Evolutionary conservation across 805 yeast species (phyloP).

Genomic region (Torulaspora maleeae): DNA sequence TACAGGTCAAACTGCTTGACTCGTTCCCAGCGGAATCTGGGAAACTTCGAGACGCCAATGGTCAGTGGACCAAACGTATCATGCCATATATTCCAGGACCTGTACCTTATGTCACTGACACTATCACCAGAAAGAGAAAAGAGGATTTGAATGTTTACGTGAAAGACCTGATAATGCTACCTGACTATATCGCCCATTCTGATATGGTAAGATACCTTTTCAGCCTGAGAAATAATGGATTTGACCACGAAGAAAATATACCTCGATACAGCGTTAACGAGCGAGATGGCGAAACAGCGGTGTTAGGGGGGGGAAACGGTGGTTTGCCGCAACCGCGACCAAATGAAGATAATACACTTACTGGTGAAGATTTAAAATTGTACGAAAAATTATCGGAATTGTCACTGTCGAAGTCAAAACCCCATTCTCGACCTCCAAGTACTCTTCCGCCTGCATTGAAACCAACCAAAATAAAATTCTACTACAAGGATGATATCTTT

Average conservation of each 20-base stretch:
- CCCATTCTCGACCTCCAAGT: slow-evolving; percentile 33
- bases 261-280: slow-evolving; percentile 5
- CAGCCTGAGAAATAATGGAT: slow-evolving; percentile 42
- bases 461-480: slow-evolving; percentile 60
- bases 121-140: slow-evolving; percentile 51
- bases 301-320: slow-evolving; percentile 6
- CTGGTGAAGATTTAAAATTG: slow-evolving; percentile 32
- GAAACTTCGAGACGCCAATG: slow-evolving; percentile 42
- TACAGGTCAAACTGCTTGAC: slow-evolving; percentile 78
- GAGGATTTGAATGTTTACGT: slow-evolving; percentile 55
- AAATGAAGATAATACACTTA: slow-evolving; percentile 33
- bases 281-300: slow-evolving; percentile 16
- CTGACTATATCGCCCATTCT: slow-evolving; percentile 68
- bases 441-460: slow-evolving; percentile 28
- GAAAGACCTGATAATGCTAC: slow-evolving; percentile 60
- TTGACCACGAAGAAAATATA: slow-evolving; percentile 30
- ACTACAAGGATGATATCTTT: slow-evolving; percentile 75
- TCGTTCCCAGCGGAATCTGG: slow-evolving; percentile 92
- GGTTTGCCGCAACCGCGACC: slow-evolving; percentile 6
- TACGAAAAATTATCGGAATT: slow-evolving; percentile 27
- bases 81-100: slow-evolving; percentile 97
- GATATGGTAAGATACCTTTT: slow-evolving; percentile 67
- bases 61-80: slow-evolving; percentile 67
- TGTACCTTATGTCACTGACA: slow-evolving; percentile 80
- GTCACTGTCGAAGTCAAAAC: slow-evolving; percentile 22